Conservation (phyloP, 106 monocot species). For the Acorus gramineus region DNA sequence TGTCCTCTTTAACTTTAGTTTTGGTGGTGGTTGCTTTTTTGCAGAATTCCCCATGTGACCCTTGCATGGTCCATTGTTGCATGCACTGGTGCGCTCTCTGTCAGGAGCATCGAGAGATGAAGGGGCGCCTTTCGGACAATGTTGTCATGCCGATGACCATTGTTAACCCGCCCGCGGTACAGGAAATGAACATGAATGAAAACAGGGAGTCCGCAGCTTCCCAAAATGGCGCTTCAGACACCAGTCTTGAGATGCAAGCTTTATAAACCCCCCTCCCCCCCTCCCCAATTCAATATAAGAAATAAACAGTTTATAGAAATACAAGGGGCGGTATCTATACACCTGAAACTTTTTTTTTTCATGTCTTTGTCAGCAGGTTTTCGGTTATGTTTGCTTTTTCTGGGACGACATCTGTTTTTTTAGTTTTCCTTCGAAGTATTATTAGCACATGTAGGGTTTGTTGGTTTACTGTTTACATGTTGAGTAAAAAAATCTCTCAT, state of each 20-base stretch:
- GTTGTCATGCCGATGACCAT: slow-evolving; percentile 58
- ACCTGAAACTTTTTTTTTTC: too few relatives aligned
- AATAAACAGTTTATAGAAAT: too few relatives aligned
- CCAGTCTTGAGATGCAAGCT: slow-evolving; percentile 45
- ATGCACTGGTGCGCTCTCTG: slow-evolving; percentile 93
- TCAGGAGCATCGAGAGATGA: slow-evolving; percentile 94
- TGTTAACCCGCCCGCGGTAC: slow-evolving; percentile 67
- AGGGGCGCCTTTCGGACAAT: slow-evolving; percentile 57
- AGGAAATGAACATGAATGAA: slow-evolving; percentile 62
- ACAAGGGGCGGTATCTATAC: too few relatives aligned
- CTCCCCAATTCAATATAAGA: too few relatives aligned
- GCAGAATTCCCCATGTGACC: slow-evolving; percentile 93
- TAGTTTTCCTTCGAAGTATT: too few relatives aligned
- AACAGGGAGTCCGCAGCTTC: slow-evolving; percentile 8
- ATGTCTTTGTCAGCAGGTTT: too few relatives aligned
- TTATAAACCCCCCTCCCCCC: slow-evolving; percentile 14
- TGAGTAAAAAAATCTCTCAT: too few relatives aligned
- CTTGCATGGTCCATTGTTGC: slow-evolving; percentile 89
- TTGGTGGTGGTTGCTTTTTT: not conserved
- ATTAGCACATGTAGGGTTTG: too few relatives aligned
- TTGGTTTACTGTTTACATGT: too few relatives aligned
- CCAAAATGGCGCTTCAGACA: slow-evolving; percentile 14
- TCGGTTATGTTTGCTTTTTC: too few relatives aligned
- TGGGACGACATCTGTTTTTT: too few relatives aligned
- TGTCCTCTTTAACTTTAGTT: not conserved